Evolutionary conservation across 164 flowering plant species (phyloP).

Genomic region (Magnolia officinalis): DNA sequence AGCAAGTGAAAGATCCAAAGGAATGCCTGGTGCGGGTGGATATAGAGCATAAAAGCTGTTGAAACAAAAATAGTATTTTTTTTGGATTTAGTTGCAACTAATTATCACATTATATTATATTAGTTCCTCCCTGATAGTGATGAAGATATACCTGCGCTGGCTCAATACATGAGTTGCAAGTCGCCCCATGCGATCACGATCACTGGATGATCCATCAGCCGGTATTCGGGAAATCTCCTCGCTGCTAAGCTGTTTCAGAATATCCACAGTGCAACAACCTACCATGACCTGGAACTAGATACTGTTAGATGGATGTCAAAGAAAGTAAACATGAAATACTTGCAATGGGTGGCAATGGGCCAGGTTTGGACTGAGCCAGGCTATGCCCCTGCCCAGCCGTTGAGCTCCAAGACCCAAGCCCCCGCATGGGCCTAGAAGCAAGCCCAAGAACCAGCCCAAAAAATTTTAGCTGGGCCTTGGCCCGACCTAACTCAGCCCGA

Average conservation of each 20-base stretch:
- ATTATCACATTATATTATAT: not conserved
- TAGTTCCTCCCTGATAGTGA: no score
- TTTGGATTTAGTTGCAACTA: not conserved
- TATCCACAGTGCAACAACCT: constrained; percentile 80
- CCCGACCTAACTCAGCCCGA: no score
- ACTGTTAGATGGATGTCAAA: not conserved
- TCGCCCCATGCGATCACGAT: constrained; percentile 75
- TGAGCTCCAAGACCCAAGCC: no score
- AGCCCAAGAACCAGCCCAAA: no score
- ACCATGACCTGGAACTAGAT: constrained; percentile 57
- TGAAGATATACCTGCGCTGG: constrained; percentile 64
- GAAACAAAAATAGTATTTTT: not conserved
- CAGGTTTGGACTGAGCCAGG: no score
- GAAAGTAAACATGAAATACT: not conserved
- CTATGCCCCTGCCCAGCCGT: no score
- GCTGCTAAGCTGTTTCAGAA: constrained; percentile 83
- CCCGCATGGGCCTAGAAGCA: no score
- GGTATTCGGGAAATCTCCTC: constrained; percentile 76
- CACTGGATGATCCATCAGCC: constrained; percentile 42
- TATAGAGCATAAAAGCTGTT: constrained; percentile 90
- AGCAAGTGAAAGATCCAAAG: constrained; percentile 83
- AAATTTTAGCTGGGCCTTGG: no score
- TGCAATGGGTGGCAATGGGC: no score
- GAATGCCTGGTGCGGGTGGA: constrained; percentile 78
- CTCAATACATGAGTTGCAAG: constrained; percentile 70